Evolutionary conservation across 2,329 filamentous ascomycete genomes (phyloP), one percentile per base, ranked within the genome.

Genomic region (Aspergillus sp.): DNA sequence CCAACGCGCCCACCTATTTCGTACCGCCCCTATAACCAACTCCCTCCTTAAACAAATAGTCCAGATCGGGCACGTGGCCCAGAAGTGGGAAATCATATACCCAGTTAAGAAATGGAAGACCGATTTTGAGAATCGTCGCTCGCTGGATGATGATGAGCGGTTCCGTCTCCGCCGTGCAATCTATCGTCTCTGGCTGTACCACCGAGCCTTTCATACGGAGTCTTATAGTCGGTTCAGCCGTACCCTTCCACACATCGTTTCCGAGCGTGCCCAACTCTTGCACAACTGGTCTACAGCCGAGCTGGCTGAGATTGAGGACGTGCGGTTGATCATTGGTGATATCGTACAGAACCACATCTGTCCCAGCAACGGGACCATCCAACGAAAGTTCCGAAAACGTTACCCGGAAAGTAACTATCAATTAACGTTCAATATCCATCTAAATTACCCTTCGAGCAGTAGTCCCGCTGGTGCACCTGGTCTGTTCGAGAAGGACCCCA

Each of bases 41-140:
- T 78, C 84, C 2, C 73, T 88, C 5, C 75, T 88, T 39, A 77
- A 80, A 61, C 84, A 87, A 64, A 77, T 86, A 47, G 73, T 86
- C 23, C 75, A 78, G 47, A 76, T 83, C 17, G 86, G 86, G 44
- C 77, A 78, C 13, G 76, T 86, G 1, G 86, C 85, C 4, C 79
- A 80, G 67, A 81, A 81, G 66, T 87, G 84, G 82, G 83, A 83
- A 67, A 77, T 80, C n/a, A 80, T 87, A n/a, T 88, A 87, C 66
- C 84, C 84, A 0, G 79, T 83, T 69, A 86, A 86, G 73, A 86
- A 86, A 70, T 88, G 86, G 86, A 86, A 85, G 66, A 68, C 76
- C 58, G 80, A 86, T 65, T 86, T 78, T 63, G 81, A 82, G 58
- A 76, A 81, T 58, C 81, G 86, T 8, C 83, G 86, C 8, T 77